Percentiles rank a stretch among this genome's conserved stretches.
Conservation (phyloP, 164 flowering plant genomes). For the Cinnamomum micranthum region DNA sequence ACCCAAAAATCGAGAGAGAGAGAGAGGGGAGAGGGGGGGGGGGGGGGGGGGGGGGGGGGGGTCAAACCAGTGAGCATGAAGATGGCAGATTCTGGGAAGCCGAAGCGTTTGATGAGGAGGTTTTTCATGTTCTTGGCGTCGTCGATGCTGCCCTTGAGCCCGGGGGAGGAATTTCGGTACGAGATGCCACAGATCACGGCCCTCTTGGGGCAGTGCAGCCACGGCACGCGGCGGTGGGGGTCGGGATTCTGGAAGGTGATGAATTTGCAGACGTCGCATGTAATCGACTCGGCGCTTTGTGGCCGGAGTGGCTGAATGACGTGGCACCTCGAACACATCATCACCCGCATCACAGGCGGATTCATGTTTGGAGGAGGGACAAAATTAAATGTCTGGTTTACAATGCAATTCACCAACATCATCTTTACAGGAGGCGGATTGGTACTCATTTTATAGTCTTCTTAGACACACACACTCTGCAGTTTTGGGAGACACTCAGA, state of each 20-base stretch:
- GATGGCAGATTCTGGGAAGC: constrained; percentile 51
- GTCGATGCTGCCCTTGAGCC: constrained; percentile 73
- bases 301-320: constrained; percentile 55
- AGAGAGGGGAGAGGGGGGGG: background rate
- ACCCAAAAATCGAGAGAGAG: no score
- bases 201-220: constrained; percentile 48
- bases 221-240: constrained; percentile 42
- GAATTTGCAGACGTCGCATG: constrained; percentile 51
- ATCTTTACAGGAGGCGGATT: background rate
- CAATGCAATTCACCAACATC: background rate
- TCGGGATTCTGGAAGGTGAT: constrained; percentile 37
- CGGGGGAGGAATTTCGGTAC: constrained; percentile 39
- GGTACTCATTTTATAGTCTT: no score
- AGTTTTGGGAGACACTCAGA: no score
- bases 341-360: constrained; percentile 29
- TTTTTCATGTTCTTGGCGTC: constrained; percentile 64
- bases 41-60: no score
- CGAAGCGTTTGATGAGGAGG: constrained; percentile 34
- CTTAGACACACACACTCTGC: no score
- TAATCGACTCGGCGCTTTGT: constrained; percentile 37
- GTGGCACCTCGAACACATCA: constrained; percentile 49
- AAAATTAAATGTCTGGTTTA: background rate
- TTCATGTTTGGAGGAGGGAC: no score
- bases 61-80: constrained; percentile 54
- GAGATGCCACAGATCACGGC: constrained; percentile 75